Percentiles rank a stretch among this genome's conserved stretches.
Conservation (phyloP, 73 alveolate species). For the Paramecium sexaurelia region DNA sequence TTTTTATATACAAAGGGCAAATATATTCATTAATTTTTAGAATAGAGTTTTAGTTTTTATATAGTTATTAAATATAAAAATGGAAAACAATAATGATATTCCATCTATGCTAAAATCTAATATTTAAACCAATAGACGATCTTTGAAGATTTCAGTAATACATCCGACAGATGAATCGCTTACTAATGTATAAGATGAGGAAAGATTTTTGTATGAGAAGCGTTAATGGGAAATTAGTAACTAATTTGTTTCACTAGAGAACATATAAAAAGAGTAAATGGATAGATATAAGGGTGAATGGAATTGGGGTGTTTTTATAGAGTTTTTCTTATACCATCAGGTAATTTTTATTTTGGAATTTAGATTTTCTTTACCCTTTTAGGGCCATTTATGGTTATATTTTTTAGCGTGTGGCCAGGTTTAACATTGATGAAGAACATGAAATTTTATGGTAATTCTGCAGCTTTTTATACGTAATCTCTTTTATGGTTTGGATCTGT, state of each 20-base stretch:
- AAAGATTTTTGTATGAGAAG: constrained; percentile 21
- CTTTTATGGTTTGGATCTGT: constrained; percentile 7
- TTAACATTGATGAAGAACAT: constrained; percentile 9
- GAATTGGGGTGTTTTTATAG: constrained; percentile 26
- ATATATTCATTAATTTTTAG: too few species aligned
- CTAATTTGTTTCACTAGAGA: background rate
- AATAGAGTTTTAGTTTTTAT: background rate
- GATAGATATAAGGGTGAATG: constrained; percentile 15
- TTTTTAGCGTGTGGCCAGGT: constrained; percentile 1
- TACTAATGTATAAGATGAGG: constrained; percentile 33
- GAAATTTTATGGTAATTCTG: constrained; percentile 21
- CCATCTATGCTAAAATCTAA: background rate
- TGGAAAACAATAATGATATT: background rate
- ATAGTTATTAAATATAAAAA: background rate
- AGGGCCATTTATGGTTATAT: constrained; percentile 38
- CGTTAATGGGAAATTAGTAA: background rate
- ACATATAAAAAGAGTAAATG: background rate
- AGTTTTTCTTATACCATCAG: constrained; percentile 14
- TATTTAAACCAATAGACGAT: background rate
- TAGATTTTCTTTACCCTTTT: background rate
- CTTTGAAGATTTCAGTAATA: background rate
- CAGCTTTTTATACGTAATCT: background rate
- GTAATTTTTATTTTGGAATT: background rate
- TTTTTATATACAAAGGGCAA: too few species aligned
- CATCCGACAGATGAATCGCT: constrained; percentile 27